phyloP scores from a whole-genome alignment of 2,329 filamentous ascomycete genomes.

The Fusarium stilboides region DNA sequence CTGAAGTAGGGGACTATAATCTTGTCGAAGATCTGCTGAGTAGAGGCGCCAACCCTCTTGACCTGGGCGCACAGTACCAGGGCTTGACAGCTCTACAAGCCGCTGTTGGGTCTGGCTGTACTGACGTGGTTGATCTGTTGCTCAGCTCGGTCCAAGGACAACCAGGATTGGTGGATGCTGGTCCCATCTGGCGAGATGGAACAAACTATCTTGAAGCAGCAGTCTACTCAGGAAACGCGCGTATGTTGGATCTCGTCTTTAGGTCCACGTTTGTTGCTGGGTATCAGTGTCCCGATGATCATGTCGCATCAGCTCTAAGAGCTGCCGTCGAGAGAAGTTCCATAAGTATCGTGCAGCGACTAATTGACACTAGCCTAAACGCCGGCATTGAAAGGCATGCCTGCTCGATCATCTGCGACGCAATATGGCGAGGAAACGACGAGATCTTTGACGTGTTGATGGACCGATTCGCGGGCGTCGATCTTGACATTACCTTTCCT shows the following conservation, averaged over 20 bases:
- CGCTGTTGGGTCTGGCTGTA: not conserved
- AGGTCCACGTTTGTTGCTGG: accelerated
- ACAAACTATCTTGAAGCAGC: not conserved
- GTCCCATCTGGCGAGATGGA: accelerated
- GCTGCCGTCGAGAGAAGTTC: accelerated
- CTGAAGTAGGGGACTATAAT: not conserved
- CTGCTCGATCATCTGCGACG: accelerated
- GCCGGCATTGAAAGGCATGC: accelerated
- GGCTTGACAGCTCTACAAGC: slow-evolving; percentile 1
- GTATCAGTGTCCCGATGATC: accelerated
- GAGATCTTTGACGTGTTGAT: not conserved
- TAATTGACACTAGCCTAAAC: not conserved
- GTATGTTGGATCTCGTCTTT: accelerated
- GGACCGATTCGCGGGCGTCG: accelerated
- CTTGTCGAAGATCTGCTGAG: accelerated
- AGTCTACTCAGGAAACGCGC: accelerated
- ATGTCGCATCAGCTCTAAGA: accelerated
- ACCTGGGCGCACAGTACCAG: accelerated
- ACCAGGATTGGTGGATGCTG: not conserved
- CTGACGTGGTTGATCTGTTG: not conserved
- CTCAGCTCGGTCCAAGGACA: not conserved
- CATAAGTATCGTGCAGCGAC: accelerated
- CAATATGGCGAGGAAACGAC: accelerated
- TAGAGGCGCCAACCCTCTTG: not conserved
- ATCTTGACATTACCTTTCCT: accelerated